Evolutionary conservation across 1,284 basidiomycete genomes (phyloP), one percentile per base, ranked within the genome.

Genomic region (Fomitopsis schrenkii): DNA sequence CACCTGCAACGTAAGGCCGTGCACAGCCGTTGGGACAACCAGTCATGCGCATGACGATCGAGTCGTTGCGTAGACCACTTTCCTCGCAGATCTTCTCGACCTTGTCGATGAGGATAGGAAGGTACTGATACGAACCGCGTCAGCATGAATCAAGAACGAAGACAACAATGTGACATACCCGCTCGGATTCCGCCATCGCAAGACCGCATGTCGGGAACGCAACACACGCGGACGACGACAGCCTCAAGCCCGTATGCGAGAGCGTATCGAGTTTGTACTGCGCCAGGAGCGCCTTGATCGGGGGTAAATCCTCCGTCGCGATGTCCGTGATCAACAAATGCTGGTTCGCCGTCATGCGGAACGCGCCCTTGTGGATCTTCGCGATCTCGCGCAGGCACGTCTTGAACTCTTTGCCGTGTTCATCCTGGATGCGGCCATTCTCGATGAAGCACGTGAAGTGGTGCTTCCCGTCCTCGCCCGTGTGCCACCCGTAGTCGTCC

Each of bases 31-130:
- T 97, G 12, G 95, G 95, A 73, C 95, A 97, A 45, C 95, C 94
- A 17, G 94, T 96, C 97, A 98, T 98, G 62, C 97, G 87, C 94
- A 98, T 97, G 61, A 97, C 88, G 66, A 98, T 96, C 2, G 93
- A 90, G 74, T 98, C 95, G 72, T 95, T 91, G 59, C 94, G 85
- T 53, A 99, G 80, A 30, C 97, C 97, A 67, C 89, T 91, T 72
- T 95, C 91, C 73, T 98, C 95, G 72, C 94, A 94, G 36, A 98
- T 91, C 76, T 88, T 87, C 80, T 99, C 97, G 30, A 99, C 90
- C 79, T 98, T 98, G 79, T 94, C 93, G 65, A 98, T 84, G 53
- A 99, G 87, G 28, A 97, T 70, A 9, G 97, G 97, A n/a, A 99
- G 81, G 76, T 98, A 98, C 86, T 93, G 50, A 61, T 41, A 42